Evolutionary conservation across 2,329 filamentous ascomycete genomes (phyloP).

Genomic region (Pleoardoris graminearum): DNA sequence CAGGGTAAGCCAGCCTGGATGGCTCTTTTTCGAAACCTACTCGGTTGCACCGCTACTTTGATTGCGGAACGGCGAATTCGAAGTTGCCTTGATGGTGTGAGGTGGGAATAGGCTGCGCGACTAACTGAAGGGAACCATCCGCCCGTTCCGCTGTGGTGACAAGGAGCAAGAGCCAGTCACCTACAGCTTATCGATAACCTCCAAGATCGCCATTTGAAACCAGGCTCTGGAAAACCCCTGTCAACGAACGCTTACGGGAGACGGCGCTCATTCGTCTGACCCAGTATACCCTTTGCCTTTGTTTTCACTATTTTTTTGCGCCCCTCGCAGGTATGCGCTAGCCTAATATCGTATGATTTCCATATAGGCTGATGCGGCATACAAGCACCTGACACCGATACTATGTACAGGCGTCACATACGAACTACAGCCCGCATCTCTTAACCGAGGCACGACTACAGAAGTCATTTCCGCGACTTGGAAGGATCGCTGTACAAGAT

Average conservation of each 20-base stretch:
- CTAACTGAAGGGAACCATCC: not conserved
- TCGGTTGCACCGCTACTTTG: not conserved
- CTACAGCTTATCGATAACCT: not conserved
- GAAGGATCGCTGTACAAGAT: no score
- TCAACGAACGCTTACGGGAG: not conserved
- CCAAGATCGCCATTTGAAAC: not conserved
- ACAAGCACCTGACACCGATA: no score
- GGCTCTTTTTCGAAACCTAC: not conserved
- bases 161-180: not conserved
- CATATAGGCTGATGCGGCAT: no score
- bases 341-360: no score
- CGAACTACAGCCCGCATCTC: no score
- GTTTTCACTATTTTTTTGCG: no score
- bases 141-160: not conserved
- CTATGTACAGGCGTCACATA: no score
- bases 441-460: no score
- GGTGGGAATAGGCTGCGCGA: conserved; percentile 2
- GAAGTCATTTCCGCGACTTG: no score
- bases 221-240: not conserved
- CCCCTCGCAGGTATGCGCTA: no score
- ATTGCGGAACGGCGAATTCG: not conserved
- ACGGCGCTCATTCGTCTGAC: no score
- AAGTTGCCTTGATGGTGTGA: not conserved
- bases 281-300: no score
- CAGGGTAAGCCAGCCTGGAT: not conserved